Evolutionary conservation across 805 yeast species (phyloP), one percentile per base, ranked within the genome.

Genomic region (Sungouiozyma ichnusensis): DNA sequence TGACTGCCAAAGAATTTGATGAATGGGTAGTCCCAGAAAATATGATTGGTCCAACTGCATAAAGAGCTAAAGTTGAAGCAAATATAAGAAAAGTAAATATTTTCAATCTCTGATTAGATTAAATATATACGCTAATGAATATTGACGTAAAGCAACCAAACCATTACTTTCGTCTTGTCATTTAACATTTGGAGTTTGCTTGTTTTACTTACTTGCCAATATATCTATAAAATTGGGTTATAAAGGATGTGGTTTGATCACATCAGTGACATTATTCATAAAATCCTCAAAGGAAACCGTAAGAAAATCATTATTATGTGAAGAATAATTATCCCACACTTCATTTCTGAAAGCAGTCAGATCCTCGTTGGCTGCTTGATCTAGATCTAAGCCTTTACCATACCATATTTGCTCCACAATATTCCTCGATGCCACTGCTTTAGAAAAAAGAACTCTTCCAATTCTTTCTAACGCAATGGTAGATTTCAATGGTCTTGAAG

Each of bases 11-110:
- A 64, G 95, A 92, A 70, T 92, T 92, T 56, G 94, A 88, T 65
- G 74, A 86, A 67, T 90, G 95, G 94, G 98, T 92, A 54, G 79
- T 85, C 65, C 98, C 98, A 51, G 97, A 92, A 73, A 76, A 84
- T 62, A 92, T 92, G 98, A 80, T 92, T 69, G 95, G 97, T 48
- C 97, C 98, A 60, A 81, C 82, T 35, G 49, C 53, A 41, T 51
- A 45, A 42, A 14, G 24, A 24, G 29, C 11, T 24, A 11, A 24
- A 7, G 11, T 24, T 11, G 11, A 24, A 24, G n/a, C n/a, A n/a
- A n/a, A n/a, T n/a, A n/a, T n/a, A 13, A 31, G 33, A 15, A 2
- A 15, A 15, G 33, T 31, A 15, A 15, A 2, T 31, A 31, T 31
- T 31, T 31, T n/a, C 33, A 2, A 2, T 15, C 33, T 31, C 3